Evolutionary conservation across 306 rosid genomes (phyloP).

Genomic region (Astragalus membranaceus): DNA sequence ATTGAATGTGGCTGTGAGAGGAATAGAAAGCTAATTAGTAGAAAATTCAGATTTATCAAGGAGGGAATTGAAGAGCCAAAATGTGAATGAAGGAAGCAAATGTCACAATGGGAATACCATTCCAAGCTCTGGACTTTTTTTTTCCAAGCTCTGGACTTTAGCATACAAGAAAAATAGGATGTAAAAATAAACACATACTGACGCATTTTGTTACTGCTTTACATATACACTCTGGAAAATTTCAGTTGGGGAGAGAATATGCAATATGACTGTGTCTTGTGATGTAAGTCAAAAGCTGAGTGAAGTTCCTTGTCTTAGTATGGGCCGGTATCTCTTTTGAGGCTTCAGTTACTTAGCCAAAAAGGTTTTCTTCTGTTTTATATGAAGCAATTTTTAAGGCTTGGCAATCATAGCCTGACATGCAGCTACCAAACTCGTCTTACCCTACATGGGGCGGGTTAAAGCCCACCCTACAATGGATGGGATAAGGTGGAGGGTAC

Average conservation of each 20-base stretch:
- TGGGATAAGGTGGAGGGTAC: neutral
- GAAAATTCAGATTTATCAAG: neutral
- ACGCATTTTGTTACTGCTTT: neutral
- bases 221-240: neutral
- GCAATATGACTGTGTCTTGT: neutral
- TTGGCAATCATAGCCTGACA: neutral
- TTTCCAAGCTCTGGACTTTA: neutral
- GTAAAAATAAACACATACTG: neutral
- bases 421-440: neutral
- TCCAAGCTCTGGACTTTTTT: neutral
- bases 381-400: neutral
- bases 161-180: neutral
- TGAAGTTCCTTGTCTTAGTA: neutral
- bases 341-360: neutral
- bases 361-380: neutral
- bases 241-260: neutral
- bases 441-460: neutral
- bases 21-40: constrained; percentile 26
- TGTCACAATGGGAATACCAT: neutral
- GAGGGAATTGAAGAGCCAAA: neutral
- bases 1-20: constrained; percentile 49
- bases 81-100: neutral
- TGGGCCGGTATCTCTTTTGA: neutral
- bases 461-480: neutral
- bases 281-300: neutral